Evolutionary conservation across 1,284 basidiomycete species (phyloP), one percentile per base, ranked within the genome.

Genomic region (Boletus sp.): DNA sequence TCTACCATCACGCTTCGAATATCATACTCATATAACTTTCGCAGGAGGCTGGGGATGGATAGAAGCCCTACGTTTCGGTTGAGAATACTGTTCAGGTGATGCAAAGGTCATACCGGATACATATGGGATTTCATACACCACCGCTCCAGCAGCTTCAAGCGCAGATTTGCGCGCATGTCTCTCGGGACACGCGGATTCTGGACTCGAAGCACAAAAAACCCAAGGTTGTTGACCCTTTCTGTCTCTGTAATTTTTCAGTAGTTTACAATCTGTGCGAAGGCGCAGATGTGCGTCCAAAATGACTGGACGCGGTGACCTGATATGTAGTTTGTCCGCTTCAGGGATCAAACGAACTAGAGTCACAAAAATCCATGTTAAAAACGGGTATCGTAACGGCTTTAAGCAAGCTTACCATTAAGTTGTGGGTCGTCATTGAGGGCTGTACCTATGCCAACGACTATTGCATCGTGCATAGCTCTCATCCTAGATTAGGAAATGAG

Each of bases 391-490:
- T 5, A 22, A 32, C n/a, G 10, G 45, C 27, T 20, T 19, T 2
- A 5, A 36, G 30, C 19, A 36, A 33, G 67, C 82, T 55, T 58
- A 92, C 94, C 85, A 62, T 94, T 96, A 19, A 99, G 73, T 59
- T 95, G 88, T 9, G 95, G 95, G 66, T 99, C 78, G 60, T 99
- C 95, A 57, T 92, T 92, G 40, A 93, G 68, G 10, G 92, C 82
- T 0, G 95, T 98, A 5, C 90, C 90, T 35, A 95, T 81, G 5
- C 95, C 95, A 36, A 99, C 77, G 25, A 99, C 71, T 53, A 99
- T 97, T 8, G 81, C 92, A 62, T 96, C 91, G 68, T 98, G 94
- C 76, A 93, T 80, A 0, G 88, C 77, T 54, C 91, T 75, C 78
- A 93, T 81, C 84, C 88, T 92, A 38, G 46, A 23, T 38, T 43